Evolutionary conservation across 176 grass and related monocot species (phyloP), one percentile per base, ranked within the genome.

Genomic region (Oryza rufipogon): DNA sequence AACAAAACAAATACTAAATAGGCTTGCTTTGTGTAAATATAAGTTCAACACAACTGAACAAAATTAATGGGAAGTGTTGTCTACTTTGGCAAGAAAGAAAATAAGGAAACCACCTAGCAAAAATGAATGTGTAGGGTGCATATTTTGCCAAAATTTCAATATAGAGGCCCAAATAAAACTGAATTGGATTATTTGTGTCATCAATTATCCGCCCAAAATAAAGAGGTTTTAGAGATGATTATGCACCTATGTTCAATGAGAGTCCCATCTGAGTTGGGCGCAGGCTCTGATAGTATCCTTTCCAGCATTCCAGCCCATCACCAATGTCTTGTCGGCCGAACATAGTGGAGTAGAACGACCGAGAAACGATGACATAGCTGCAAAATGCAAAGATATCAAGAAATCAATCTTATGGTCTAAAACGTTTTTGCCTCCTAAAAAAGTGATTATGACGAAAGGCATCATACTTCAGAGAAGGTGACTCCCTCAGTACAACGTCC

Each of bases 241-340:
- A 66, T 84, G 67, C 85, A 98, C 96, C 96, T 46, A 90, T 86
- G 23, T 98, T 98, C 30, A 95, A 49, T 16, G 92, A 95, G 10
- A 92, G 85, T 2, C 96, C 92, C 92, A 93, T 93, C 73, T 98
- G 95, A 12, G 91, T 88, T 32, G 89, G 95, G 13, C 92, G 89
- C 71, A 98, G 70, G 88, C 95, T 98, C 89, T 98, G 95, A 68
- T 93, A 95, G 41, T 90, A 95, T 10, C 92, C 96, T 56, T 70
- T 93, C 96, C 96, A 95, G 63, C 77, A 92, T 60, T 98, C 96
- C 23, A 98, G 78, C 7, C 91, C 96, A 47, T 83, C 83, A 58
- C 85, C 89, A 70, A 98, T 91, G 20, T 91, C 85, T 1, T 3
- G 0, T 13, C 28, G 36, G 28, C 83, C 85, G 70, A 98, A 95